Percentiles rank a stretch among this genome's conserved stretches.
Evolutionary conservation across 345 rosid species (phyloP).

Genomic region (Dipteronia sinensis): DNA sequence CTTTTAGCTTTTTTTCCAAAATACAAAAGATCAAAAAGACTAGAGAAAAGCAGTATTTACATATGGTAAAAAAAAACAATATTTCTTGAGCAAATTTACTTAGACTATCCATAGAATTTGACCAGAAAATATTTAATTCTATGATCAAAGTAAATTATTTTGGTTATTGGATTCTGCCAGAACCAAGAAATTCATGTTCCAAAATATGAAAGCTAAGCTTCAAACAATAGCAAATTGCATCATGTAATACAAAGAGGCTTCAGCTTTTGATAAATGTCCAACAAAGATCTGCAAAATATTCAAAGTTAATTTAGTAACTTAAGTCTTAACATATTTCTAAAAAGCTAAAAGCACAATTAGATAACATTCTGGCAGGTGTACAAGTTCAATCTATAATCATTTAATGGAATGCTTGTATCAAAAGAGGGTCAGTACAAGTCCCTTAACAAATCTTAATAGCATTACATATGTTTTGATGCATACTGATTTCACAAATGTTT

Average conservation of each 20-base stretch:
- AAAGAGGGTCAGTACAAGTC: neutral
- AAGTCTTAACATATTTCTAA: neutral
- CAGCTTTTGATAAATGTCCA: neutral
- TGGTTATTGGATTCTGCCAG: neutral
- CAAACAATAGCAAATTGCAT: neutral
- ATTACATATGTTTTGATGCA: neutral
- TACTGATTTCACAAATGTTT: neutral
- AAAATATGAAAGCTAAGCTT: neutral
- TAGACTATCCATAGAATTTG: neutral
- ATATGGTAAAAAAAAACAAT: neutral
- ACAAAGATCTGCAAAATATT: neutral
- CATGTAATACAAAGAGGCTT: neutral
- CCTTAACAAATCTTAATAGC: neutral
- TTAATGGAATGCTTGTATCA: neutral
- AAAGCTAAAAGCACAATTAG: neutral
- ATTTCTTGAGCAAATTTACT: conserved; percentile 3
- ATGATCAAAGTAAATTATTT: neutral
- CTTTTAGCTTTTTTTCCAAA: neutral
- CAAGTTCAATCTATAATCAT: neutral
- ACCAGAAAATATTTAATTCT: neutral
- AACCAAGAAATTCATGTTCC: neutral
- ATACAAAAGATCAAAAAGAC: neutral
- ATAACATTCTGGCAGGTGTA: neutral
- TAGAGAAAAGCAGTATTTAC: neutral
- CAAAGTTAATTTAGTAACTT: neutral